Base-by-base conservation (phyloP, 371 early-diverging fungal genomes). In the Mortierella sp. region DNA sequence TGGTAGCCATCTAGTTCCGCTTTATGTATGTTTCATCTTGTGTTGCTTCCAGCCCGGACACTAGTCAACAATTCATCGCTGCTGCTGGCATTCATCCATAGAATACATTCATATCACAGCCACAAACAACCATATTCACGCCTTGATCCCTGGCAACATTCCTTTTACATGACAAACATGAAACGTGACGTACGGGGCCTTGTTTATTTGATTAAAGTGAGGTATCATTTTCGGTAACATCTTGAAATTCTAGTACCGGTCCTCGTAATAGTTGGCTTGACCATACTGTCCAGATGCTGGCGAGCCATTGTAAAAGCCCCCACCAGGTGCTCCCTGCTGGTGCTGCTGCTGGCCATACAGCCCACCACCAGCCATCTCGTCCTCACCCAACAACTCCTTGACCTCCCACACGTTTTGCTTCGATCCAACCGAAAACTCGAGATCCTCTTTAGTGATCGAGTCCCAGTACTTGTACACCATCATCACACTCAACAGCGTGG, bases 381-480 rank as follows among this genome's bases (percentile, higher is more conserved):
- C 92, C 24, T 92, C 91, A 8, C 83, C 87, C 78, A 91, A 75
- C 59, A 90, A 85, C 76, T 97, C 97, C 87, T 95, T 94, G 73
- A 95, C 93, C 87, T 98, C 97, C 98, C 98, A 98, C 3, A 94
- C 92, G 72, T 96, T 95, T 67, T 90, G 90, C 83, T 94, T 96
- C 28, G 94, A 92, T 51, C 96, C 96, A 35, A 98, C 97, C 28
- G 94, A 92, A 84, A 97, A 98, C 88, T 98, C 99, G 39, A 98
- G 87, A 83, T 98, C 99, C 83, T 98, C 99, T 87, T 97, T 97
- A 47, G 99, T 98, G 78, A 98, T 97, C 22, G 94, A 94, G 84
- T 98, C 98, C 99, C 99, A 98, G 88, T 96, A 98, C 87, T 98
- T 98, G 91, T 98, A 98, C 11, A 98, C 95, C 98, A 98, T 98